Conservation (phyloP, 176 grass and related monocot species). For the Triticum turgidum region DNA sequence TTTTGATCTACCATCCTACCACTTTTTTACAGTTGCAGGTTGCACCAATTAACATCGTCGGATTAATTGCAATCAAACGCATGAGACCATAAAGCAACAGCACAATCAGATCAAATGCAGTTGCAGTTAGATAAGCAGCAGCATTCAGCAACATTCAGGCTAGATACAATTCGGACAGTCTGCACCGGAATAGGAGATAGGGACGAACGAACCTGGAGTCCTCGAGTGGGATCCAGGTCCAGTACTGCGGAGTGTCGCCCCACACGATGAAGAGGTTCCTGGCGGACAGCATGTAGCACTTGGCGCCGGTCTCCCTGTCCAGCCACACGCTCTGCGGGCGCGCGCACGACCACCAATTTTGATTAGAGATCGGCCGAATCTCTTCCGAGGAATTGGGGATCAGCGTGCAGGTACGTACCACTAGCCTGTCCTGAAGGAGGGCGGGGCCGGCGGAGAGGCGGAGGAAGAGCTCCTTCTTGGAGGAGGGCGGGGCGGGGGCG, state of each 20-base stretch:
- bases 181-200: too few relatives aligned
- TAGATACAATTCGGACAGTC: neutral
- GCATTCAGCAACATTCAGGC: neutral
- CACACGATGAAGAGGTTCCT: constrained; percentile 33
- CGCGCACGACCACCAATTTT: too few relatives aligned
- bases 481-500: neutral
- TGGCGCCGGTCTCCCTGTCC: constrained; percentile 49
- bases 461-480: constrained; percentile 53
- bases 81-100: neutral
- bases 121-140: neutral
- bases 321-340: constrained; percentile 43
- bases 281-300: constrained; percentile 66
- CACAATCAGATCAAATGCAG: neutral
- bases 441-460: constrained; percentile 39
- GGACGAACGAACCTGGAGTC: constrained; percentile 47
- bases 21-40: neutral
- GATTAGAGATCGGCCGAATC: neutral
- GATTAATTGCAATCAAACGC: neutral
- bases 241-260: constrained; percentile 36
- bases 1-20: neutral
- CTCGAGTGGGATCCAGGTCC: constrained; percentile 49
- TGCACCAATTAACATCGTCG: neutral
- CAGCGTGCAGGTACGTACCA: neutral
- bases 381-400: neutral
- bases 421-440: constrained; percentile 45